These are phyloP conservation scores for Fusarium luffae DNA, from an alignment of 2,329 filamentous ascomycete genomes.

Conservation along the genomic window DNA sequence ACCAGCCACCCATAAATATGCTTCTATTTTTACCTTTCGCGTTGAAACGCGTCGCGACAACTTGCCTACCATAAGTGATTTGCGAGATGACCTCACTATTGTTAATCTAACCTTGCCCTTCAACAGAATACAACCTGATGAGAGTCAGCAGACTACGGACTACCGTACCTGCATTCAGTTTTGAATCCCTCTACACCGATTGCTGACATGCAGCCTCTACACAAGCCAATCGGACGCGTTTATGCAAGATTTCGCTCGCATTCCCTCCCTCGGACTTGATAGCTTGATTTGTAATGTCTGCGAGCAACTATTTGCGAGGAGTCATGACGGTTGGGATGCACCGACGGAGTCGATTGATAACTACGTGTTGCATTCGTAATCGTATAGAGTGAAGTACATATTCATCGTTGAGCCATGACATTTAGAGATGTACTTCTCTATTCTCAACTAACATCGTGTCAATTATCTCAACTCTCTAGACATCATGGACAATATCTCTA, in stretches of 20 bases:
- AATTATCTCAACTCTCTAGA: background rate
- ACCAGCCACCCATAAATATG: fast-evolving
- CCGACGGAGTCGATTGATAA: background rate
- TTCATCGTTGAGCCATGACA: background rate
- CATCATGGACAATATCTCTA: fast-evolving
- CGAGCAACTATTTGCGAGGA: background rate
- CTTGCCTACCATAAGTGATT: background rate
- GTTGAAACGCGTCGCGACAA: background rate
- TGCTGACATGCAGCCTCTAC: background rate
- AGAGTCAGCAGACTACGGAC: background rate
- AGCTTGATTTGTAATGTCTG: background rate
- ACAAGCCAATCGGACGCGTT: background rate
- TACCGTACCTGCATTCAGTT: background rate
- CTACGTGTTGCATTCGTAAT: background rate
- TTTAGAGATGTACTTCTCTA: background rate
- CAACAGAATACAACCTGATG: background rate
- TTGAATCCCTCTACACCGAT: background rate
- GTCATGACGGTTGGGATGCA: background rate
- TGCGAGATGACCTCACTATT: background rate
- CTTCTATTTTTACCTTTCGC: background rate
- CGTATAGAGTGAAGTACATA: background rate
- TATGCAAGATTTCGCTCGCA: no score
- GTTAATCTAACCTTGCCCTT: background rate
- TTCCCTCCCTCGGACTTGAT: no score
- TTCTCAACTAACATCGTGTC: fast-evolving